phyloP scores from a whole-genome alignment of 345 rosid genomes.

The Bruguiera gymnorhiza region DNA sequence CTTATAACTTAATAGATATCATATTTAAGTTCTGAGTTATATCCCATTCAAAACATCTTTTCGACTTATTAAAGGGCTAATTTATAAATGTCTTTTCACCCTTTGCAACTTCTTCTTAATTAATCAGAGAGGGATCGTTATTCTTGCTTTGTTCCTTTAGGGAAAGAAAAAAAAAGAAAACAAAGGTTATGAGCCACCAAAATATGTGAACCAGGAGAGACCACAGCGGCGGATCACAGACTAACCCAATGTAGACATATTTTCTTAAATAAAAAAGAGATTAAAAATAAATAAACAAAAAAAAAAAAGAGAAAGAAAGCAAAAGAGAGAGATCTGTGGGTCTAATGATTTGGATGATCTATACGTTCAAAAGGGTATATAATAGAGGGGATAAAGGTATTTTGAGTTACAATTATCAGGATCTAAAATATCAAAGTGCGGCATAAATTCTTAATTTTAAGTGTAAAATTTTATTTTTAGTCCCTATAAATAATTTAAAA shows the following conservation, averaged over 20 bases:
- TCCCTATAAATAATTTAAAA: too few species aligned
- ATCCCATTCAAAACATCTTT: too few species aligned
- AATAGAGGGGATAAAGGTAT: slow-evolving; percentile 1
- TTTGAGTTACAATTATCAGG: slow-evolving; percentile 17
- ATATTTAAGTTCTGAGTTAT: too few species aligned
- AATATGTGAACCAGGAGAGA: background rate
- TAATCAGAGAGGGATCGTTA: background rate
- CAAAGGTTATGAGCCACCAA: background rate
- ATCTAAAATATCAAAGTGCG: slow-evolving; percentile 24
- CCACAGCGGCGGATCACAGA: background rate
- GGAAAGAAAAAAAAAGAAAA: too few species aligned
- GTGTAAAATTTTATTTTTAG: too few species aligned
- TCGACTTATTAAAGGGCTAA: too few species aligned
- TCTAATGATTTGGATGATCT: slow-evolving; percentile 7
- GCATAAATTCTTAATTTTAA: too few species aligned
- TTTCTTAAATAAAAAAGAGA: background rate
- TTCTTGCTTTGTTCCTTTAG: background rate
- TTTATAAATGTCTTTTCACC: too few species aligned
- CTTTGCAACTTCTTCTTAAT: background rate
- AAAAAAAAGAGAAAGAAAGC: background rate
- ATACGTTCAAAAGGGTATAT: background rate
- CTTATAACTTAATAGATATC: too few species aligned
- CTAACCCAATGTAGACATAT: background rate
- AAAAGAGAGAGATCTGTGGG: background rate
- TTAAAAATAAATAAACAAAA: too few species aligned